phyloP scores from a whole-genome alignment of 129 eudicot genomes.

The Apium graveolens region DNA sequence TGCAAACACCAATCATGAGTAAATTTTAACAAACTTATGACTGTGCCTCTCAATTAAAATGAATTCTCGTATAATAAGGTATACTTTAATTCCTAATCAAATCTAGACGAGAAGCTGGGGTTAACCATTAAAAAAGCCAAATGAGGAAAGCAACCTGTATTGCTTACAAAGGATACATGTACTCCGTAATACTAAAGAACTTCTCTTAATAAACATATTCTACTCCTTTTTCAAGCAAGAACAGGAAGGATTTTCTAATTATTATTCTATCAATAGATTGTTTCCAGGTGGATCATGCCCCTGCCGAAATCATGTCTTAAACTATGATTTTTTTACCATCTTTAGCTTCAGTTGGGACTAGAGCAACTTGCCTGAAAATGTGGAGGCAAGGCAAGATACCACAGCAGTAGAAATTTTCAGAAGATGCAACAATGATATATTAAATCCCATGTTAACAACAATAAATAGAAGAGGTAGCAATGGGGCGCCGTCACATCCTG shows the following conservation, averaged over 20 bases:
- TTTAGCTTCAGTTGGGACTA: not conserved
- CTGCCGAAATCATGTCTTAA: not conserved
- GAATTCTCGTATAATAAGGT: not conserved
- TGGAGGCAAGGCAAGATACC: constrained; percentile 82
- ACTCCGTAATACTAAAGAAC: not conserved
- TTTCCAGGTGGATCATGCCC: not conserved
- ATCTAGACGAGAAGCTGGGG: not conserved
- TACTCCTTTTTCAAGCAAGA: not conserved
- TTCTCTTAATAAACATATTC: not conserved
- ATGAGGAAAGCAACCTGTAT: not conserved
- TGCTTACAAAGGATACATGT: not conserved
- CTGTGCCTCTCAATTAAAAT: not conserved
- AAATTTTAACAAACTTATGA: not conserved
- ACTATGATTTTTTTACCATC: not conserved
- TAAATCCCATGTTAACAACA: constrained; percentile 87
- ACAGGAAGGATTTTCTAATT: not conserved
- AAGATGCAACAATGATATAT: constrained; percentile 84
- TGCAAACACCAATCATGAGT: constrained; percentile 5
- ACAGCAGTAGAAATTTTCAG: constrained; percentile 90
- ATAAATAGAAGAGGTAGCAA: constrained; percentile 69
- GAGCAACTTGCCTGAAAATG: constrained; percentile 56
- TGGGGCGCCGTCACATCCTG: constrained; percentile 97
- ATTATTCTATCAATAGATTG: not conserved
- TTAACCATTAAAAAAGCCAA: not conserved
- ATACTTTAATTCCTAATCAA: not conserved